phyloP scores from a whole-genome alignment of 352 stramenopile genomes.

The Aphanomyces euteiches region DNA sequence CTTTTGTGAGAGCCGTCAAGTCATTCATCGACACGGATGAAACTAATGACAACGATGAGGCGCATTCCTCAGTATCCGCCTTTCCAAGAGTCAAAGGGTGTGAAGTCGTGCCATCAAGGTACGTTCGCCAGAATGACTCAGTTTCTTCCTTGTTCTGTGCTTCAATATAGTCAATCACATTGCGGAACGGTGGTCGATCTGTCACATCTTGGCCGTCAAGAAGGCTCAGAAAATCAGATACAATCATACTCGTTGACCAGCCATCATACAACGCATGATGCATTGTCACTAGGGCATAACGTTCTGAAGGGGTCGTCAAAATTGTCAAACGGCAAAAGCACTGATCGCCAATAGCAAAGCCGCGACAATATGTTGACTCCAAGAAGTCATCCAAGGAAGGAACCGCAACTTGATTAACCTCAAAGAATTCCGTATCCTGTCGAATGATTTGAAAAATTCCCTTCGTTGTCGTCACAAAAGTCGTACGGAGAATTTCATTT shows the following conservation, averaged over 20 bases:
- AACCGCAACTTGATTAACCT: neutral
- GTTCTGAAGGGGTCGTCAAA: neutral
- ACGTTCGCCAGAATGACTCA: neutral
- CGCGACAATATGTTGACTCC: neutral
- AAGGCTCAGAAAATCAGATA: neutral
- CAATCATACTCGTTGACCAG: neutral
- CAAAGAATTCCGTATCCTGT: neutral
- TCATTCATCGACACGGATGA: neutral
- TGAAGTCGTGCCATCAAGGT: neutral
- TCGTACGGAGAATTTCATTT: neutral
- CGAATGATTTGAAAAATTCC: neutral
- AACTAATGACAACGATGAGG: neutral
- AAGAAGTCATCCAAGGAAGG: neutral
- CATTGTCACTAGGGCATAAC: neutral
- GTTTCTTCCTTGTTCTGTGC: neutral
- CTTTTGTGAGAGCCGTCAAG: neutral
- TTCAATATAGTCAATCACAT: slow-evolving; percentile 7
- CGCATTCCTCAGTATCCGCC: neutral
- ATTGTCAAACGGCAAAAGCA: neutral
- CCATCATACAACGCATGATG: slow-evolving; percentile 10
- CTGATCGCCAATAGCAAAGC: neutral
- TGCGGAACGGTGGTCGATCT: neutral
- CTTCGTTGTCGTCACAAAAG: slow-evolving; percentile 7
- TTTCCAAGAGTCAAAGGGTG: neutral
- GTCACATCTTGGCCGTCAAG: neutral